Percentiles rank a stretch among this genome's conserved stretches.
phyloP scores from a whole-genome alignment of 2,329 filamentous ascomycete genomes.

The Talaromyces atroroseus region DNA sequence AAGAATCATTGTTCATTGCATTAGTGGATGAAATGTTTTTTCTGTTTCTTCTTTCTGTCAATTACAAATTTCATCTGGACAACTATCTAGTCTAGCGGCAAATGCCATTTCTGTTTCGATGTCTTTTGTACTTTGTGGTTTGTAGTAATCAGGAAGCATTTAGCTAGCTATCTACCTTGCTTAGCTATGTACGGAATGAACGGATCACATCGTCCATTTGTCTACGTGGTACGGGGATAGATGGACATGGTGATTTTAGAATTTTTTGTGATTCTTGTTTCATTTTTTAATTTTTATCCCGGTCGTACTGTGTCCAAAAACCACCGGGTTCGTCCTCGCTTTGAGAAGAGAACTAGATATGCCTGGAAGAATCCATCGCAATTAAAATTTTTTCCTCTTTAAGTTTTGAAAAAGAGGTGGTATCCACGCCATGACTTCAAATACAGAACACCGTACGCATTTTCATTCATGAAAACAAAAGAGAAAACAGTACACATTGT shows the following conservation, averaged over 20 bases:
- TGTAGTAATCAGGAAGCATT: too few relatives aligned
- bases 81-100: not conserved
- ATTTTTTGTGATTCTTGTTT: not conserved
- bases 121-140: too few relatives aligned
- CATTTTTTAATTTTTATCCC: not conserved
- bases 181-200: too few relatives aligned
- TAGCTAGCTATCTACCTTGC: too few relatives aligned
- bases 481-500: not conserved
- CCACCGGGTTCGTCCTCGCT: not conserved
- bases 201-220: too few relatives aligned
- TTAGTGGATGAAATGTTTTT: not conserved
- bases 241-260: conserved; percentile 17
- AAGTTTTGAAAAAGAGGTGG: not conserved
- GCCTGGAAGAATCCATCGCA: not conserved
- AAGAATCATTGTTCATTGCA: not conserved
- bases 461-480: not conserved
- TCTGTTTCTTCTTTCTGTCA: not conserved
- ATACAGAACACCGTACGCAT: not conserved
- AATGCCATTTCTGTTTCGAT: not conserved
- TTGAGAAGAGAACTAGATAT: not conserved
- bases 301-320: not conserved
- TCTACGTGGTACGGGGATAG: too few relatives aligned
- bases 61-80: not conserved
- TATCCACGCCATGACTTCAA: not conserved
- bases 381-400: not conserved